phyloP scores from a whole-genome alignment of 2,329 filamentous ascomycete species.

The Hawksworthiomyces lignivorus region DNA sequence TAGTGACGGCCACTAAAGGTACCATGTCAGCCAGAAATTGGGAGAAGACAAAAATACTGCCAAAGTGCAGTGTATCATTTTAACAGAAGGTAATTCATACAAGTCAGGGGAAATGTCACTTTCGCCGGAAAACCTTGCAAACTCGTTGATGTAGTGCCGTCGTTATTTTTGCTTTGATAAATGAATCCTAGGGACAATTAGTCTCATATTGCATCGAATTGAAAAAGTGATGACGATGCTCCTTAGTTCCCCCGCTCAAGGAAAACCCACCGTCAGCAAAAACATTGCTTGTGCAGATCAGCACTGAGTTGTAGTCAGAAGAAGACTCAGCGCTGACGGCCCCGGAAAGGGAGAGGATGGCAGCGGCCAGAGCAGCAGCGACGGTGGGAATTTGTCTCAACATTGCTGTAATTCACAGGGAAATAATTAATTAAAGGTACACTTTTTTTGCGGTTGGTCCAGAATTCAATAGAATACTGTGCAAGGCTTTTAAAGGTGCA shows the following conservation, averaged over 20 bases:
- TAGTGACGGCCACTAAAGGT: slow-evolving; percentile 8
- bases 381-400: background rate
- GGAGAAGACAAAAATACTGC: too few species aligned
- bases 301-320: slow-evolving; percentile 1
- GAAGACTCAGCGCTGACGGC: background rate
- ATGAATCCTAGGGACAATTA: slow-evolving; percentile 10
- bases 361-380: background rate
- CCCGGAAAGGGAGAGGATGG: background rate
- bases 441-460: too few species aligned
- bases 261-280: slow-evolving; percentile 7
- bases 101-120: slow-evolving; percentile 5
- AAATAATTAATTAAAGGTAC: too few species aligned
- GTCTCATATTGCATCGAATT: too few species aligned
- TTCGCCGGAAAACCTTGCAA: slow-evolving; percentile 5
- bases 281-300: slow-evolving; percentile 4
- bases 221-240: too few species aligned
- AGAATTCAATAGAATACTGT: background rate
- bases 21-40: too few species aligned
- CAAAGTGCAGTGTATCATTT: too few species aligned
- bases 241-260: background rate
- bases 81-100: background rate
- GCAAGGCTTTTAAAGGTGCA: too few species aligned
- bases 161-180: slow-evolving; percentile 5
- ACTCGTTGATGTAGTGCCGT: background rate
- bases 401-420: too few species aligned